Conservation (phyloP, 108 stramenopile species). For the Cylindrotheca closterium region DNA sequence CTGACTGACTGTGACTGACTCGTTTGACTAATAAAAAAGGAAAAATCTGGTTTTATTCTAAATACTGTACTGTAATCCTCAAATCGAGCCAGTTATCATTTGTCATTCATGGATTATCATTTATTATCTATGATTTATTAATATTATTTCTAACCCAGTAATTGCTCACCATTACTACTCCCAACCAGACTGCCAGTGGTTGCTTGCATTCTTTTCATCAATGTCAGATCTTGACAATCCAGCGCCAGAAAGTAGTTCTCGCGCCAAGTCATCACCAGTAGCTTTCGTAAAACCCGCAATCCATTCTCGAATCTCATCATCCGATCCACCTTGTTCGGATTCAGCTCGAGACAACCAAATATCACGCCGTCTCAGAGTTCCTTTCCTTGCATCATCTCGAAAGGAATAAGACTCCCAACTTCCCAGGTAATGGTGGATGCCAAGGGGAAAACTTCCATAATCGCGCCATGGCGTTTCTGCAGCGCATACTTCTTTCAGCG, state of each 20-base stretch:
- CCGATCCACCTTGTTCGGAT: neutral
- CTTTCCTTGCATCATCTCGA: constrained; percentile 33
- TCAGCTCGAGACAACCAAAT: constrained; percentile 16
- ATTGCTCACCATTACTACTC: too few relatives aligned
- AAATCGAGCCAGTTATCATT: too few relatives aligned
- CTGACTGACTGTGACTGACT: too few relatives aligned
- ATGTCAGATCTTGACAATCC: neutral
- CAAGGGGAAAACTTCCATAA: neutral
- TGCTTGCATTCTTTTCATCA: too few relatives aligned
- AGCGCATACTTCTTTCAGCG: neutral
- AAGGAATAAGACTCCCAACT: constrained; percentile 27
- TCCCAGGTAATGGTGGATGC: constrained; percentile 13
- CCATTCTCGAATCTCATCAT: constrained; percentile 12
- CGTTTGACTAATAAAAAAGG: too few relatives aligned
- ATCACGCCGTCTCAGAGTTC: constrained; percentile 13
- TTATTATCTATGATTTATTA: too few relatives aligned
- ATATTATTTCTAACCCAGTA: too few relatives aligned
- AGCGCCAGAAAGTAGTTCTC: neutral
- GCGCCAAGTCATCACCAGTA: constrained; percentile 22
- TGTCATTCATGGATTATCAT: too few relatives aligned
- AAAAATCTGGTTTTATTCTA: too few relatives aligned
- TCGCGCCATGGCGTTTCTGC: neutral
- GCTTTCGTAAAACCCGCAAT: constrained; percentile 42
- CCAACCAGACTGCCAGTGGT: too few relatives aligned
- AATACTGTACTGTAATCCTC: too few relatives aligned